A percentile compares a stretch with the other conserved stretches of the same genome.
Evolutionary conservation across 1,139 yeast genomes (phyloP).

Genomic region (Kluyveromyces sp.): DNA sequence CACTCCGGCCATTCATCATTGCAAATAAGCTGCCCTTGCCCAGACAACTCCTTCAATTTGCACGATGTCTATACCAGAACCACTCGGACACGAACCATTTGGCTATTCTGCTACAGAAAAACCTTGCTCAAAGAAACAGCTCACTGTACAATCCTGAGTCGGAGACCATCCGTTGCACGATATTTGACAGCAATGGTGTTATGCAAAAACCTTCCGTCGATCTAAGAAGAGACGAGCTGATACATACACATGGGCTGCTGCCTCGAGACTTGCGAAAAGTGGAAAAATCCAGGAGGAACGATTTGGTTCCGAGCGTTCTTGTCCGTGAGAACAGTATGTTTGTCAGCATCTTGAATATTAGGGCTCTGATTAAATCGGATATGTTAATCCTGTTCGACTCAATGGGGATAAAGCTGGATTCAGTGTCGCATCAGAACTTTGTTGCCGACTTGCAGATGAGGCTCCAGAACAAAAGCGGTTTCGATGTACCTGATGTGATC

Average conservation of each 20-base stretch:
- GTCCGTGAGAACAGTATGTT: conserved; percentile 56
- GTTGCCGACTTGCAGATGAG: conserved; percentile 24
- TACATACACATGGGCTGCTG: conserved; percentile 30
- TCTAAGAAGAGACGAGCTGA: conserved; percentile 49
- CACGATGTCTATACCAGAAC: neutral
- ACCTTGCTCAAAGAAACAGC: conserved; percentile 33
- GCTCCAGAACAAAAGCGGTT: conserved; percentile 21
- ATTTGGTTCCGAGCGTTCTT: conserved; percentile 61
- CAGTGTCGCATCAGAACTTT: conserved; percentile 29
- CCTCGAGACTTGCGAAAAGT: conserved; percentile 45
- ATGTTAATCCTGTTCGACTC: conserved; percentile 60
- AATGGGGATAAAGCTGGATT: conserved; percentile 26
- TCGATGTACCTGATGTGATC: conserved; percentile 26
- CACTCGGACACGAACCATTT: conserved; percentile 1
- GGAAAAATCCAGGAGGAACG: conserved; percentile 45
- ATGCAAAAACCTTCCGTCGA: conserved; percentile 51
- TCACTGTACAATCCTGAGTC: conserved; percentile 28
- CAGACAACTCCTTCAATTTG: neutral
- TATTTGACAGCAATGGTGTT: conserved; percentile 51
- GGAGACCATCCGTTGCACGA: conserved; percentile 44
- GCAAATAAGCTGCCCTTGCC: neutral
- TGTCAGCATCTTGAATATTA: conserved; percentile 58
- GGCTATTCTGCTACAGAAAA: conserved; percentile 34
- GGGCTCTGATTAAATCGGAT: conserved; percentile 62
- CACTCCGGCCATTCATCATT: neutral